Evolutionary conservation across 495 filamentous ascomycete genomes (phyloP), one percentile per base, ranked within the genome.

Genomic region (Friedmanniomyces simplex): DNA sequence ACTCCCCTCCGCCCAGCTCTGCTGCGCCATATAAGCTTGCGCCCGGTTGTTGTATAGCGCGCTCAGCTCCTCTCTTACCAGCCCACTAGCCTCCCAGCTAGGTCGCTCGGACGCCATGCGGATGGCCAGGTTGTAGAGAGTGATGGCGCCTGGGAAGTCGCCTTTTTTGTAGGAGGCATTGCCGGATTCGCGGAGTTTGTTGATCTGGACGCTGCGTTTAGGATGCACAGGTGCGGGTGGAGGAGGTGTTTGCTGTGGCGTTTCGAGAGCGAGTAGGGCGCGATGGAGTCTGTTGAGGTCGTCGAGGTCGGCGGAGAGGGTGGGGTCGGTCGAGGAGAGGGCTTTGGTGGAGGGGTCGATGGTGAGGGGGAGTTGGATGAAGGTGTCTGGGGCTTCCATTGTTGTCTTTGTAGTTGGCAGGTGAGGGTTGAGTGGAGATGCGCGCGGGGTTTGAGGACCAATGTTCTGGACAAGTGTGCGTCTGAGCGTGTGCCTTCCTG

Each of bases 131-230:
- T 77, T 80, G 76, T 97, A 97, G 55, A 89, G 77, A 45, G 82
- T 82, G 52, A 89, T 75, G 14, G 94, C 93, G 25, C 93, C 87
- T 58, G 69, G 68, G 74, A 88, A 77, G 61, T 79, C 77, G 63
- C 76, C 74, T 69, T 91, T 90, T 68, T 86, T 85, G 76, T 86
- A 89, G 63, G 85, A 81, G 50, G 76, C 69, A 78, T 96, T 96
- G 61, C 85, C 93, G 51, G 75, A 77, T 66, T 96, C 91, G 72
- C 90, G 88, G 62, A 97, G 85, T 69, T 96, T 97, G 71, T 73
- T 79, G 50, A 60, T 59, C 34, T 63, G 56, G 24, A 63, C 91
- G 73, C 89, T 87, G 63, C 96, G 87, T 69, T 96, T 97, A 70
- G 74, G 79, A 72, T 95, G 91, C 26, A 87, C 89, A 75, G 88